Conservation (phyloP, 306 rosid species). For the Inga oerstediana region DNA sequence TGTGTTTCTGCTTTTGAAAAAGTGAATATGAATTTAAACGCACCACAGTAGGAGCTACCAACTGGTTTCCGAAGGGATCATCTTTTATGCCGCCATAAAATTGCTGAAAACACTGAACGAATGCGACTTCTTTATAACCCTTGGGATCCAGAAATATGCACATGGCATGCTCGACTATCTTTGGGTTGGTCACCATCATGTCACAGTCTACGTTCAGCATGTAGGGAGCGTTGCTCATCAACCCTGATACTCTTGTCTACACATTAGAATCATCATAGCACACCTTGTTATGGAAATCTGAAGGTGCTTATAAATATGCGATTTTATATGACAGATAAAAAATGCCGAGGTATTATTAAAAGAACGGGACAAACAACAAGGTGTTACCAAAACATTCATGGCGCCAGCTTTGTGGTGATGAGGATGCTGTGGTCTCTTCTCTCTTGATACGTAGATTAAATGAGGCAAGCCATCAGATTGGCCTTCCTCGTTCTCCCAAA, state of each 20-base stretch:
- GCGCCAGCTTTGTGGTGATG: slow-evolving; percentile 81
- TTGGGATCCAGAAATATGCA: slow-evolving; percentile 54
- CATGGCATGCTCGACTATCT: slow-evolving; percentile 54
- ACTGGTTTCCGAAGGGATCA: slow-evolving; percentile 75
- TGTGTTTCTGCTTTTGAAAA: neutral
- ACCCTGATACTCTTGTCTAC: slow-evolving; percentile 72
- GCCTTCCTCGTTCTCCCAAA: slow-evolving; percentile 57
- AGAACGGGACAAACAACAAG: neutral
- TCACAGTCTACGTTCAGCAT: slow-evolving; percentile 81
- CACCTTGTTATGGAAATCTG: neutral
- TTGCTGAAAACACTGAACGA: slow-evolving; percentile 53
- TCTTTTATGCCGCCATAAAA: slow-evolving; percentile 63
- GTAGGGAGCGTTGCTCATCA: slow-evolving; percentile 72
- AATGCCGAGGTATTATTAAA: neutral
- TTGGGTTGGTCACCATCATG: slow-evolving; percentile 67
- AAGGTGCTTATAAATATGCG: neutral
- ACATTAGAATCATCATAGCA: neutral
- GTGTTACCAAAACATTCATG: slow-evolving; percentile 70
- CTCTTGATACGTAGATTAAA: slow-evolving; percentile 64
- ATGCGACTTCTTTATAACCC: slow-evolving; percentile 56
- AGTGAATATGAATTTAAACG: neutral
- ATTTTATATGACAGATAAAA: neutral
- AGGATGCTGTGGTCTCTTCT: slow-evolving; percentile 53
- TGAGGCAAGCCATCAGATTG: slow-evolving; percentile 44
- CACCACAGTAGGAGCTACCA: slow-evolving; percentile 28